Evolutionary conservation across 2,329 filamentous ascomycete genomes (phyloP).

Genomic region (Fusarium pseudoanthophilum): DNA sequence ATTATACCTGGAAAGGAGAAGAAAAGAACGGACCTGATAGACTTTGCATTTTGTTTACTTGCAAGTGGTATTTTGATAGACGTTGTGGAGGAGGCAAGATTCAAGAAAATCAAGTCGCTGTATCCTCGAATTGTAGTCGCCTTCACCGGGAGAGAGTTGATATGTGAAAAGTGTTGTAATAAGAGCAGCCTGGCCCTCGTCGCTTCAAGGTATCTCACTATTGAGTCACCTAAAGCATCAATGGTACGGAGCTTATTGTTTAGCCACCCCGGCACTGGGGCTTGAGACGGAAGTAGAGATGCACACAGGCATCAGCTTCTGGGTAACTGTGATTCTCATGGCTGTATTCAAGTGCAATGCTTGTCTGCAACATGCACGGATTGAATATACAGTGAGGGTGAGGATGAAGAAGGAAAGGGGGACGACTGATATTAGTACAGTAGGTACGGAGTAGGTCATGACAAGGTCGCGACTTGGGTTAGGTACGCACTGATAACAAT

Average conservation of each 20-base stretch:
- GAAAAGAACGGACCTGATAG: slow-evolving; percentile 17
- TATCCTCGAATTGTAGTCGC: not conserved
- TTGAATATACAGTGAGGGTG: slow-evolving; percentile 26
- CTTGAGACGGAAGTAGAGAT: slow-evolving; percentile 50
- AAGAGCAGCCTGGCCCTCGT: slow-evolving; percentile 33
- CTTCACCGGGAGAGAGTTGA: slow-evolving; percentile 1
- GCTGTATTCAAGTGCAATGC: slow-evolving; percentile 30
- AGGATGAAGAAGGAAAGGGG: slow-evolving; percentile 22
- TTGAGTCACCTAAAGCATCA: slow-evolving; percentile 42
- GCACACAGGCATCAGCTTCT: slow-evolving; percentile 35
- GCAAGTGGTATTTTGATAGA: not conserved
- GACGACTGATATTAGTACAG: slow-evolving; percentile 13
- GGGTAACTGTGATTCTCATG: slow-evolving; percentile 32
- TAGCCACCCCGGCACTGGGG: slow-evolving; percentile 64
- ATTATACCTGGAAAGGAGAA: not conserved
- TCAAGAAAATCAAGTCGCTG: not conserved
- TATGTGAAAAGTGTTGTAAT: not conserved
- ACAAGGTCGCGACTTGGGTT: slow-evolving; percentile 17
- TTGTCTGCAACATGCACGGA: slow-evolving; percentile 35
- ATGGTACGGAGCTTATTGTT: slow-evolving; percentile 51
- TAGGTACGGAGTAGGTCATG: slow-evolving; percentile 5
- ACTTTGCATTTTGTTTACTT: slow-evolving; percentile 33
- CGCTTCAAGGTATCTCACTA: slow-evolving; percentile 33
- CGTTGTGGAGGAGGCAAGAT: not conserved
- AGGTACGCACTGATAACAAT: slow-evolving; percentile 27